Evolutionary conservation across 306 rosid genomes (phyloP), one percentile per base, ranked within the genome.

Genomic region (Malus fusca): DNA sequence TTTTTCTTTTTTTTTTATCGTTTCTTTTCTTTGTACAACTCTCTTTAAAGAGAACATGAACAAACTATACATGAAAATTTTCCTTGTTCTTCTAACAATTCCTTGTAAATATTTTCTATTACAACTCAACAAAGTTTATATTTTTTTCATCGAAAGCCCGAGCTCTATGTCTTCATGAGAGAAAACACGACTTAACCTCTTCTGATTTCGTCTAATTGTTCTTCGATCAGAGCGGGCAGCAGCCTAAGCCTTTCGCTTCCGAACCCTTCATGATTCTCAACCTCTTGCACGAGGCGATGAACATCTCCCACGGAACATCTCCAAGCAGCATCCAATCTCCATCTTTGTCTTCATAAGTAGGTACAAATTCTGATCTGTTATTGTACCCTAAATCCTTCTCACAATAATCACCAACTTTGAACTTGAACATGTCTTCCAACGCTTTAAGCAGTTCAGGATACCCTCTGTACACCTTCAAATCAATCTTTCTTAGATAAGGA

Each of bases 251-350:
- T 51, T 69, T 78, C 17, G 88, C 87, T 46, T 87, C 85, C 12
- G 91, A 80, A 5, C 84, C 87, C 21, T 87, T 87, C 88, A 85
- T 85, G 77, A 87, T 76, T 51, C 91, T 78, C 67, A 87, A 70
- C 82, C 83, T 85, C 77, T 82, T 85, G 87, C 91, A 87, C 6
- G 91, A 85, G 58, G 75, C 37, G 21, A 77, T 12, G 61, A 83
- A 81, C 87, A 86, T 83, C 85, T 80, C 88, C 88, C 88, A 84
- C 23, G 91, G 91, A 78, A 87, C 87, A 68, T 84, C 91, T 21
- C 88, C 88, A 14, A 87, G 84, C 60, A 87, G 78, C 88, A 87
- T 87, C 91, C 88, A 87, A 74, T 87, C 91, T 1, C 88, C 88
- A 78, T 87, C 88, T 76, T 82, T 87, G 77, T 87, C 88, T 53